A percentile compares a stretch with the other conserved stretches of the same genome.
Conservation (phyloP, 768 basidiomycete genomes). For the Crucibulum laeve region DNA sequence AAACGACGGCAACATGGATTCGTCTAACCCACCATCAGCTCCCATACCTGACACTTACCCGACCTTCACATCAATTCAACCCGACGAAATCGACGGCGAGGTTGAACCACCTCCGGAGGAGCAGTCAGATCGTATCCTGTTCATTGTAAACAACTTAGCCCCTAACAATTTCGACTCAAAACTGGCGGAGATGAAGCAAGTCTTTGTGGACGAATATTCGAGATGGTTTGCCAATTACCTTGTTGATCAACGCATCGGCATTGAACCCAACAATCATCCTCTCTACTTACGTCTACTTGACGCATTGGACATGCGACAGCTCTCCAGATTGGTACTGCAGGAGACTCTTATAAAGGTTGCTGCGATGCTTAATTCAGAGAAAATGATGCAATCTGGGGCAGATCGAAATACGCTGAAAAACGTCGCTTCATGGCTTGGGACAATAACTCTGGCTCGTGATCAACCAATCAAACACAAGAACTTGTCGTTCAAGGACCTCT, state of each 20-base stretch:
- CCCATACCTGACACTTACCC: slow-evolving; percentile 38
- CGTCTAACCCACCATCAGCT: slow-evolving; percentile 23
- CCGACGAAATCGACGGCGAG: slow-evolving; percentile 60
- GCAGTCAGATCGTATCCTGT: slow-evolving; percentile 88
- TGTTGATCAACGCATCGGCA: slow-evolving; percentile 92
- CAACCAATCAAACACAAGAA: slow-evolving; percentile 91
- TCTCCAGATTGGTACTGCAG: slow-evolving; percentile 81
- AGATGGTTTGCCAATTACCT: slow-evolving; percentile 98
- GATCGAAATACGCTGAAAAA: slow-evolving; percentile 91
- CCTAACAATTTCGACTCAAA: slow-evolving; percentile 91
- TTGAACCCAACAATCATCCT: slow-evolving; percentile 95
- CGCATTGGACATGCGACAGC: slow-evolving; percentile 59
- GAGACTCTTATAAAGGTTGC: slow-evolving; percentile 91
- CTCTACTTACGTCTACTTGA: slow-evolving; percentile 95
- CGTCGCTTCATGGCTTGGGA: slow-evolving; percentile 91
- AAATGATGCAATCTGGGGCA: slow-evolving; percentile 77
- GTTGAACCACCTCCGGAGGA: slow-evolving; percentile 77
- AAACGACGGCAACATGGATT: slow-evolving; percentile 33
- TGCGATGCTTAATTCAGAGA: slow-evolving; percentile 84
- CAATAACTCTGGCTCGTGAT: slow-evolving; percentile 89
- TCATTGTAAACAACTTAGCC: slow-evolving; percentile 97
- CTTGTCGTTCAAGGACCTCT: slow-evolving; percentile 94
- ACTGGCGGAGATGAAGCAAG: slow-evolving; percentile 76
- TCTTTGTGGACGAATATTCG: slow-evolving; percentile 80
- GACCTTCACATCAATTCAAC: slow-evolving; percentile 75